Base-by-base conservation (phyloP, 2,329 filamentous ascomycete species). In the Talaromyces sp. region DNA sequence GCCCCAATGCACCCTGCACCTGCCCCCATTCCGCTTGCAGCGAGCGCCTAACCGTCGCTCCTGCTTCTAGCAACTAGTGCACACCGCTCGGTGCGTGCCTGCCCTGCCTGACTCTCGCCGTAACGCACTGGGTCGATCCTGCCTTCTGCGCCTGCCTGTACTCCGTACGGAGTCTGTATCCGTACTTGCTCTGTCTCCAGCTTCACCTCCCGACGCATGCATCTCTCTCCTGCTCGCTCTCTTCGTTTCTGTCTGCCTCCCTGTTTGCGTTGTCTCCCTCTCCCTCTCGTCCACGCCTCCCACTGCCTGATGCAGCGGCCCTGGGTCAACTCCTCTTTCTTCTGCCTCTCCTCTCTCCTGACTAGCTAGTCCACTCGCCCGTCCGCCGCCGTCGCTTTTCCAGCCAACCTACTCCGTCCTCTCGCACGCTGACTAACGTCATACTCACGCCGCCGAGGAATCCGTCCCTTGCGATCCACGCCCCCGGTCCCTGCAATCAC, bases 401-500 rank as follows among this genome's bases (percentile, higher is more conserved):
- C 15, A 25, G 30, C 25, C 28, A 53, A 10, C 49, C 22, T 28
- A 52, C 49, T 5, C 22, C 19, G 22, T 27, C 27, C 25, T 28
- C 27, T 28, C 22, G 27, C 13, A 8, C 49, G 25, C 49, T 28
- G 28, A 30, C 49, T 53, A 53, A 53, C 25, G 25, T 53, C 49
- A 53, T 30, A 53, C 42, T 59, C 49, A 39, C 42, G 10, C 49
- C 27, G 47, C 33, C 51, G 57, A 53, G 57, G 25, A 44, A 44
- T 55, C 56, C 39, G 60, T 59, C 60, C 60, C 60, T 59, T 59
- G 60, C 60, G 56, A 62, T 58, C 60, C 60, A 62, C 55, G 55
- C 47, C 54, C 39, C 36, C n/a, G 42, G 44, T 32, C 60, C 55
- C 39, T 28, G 36, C 56, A 62, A 42, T 62, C 56, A 56, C 30